Evolutionary conservation across 257 asterid genomes (phyloP).

Genomic region (Solanum neorickii): DNA sequence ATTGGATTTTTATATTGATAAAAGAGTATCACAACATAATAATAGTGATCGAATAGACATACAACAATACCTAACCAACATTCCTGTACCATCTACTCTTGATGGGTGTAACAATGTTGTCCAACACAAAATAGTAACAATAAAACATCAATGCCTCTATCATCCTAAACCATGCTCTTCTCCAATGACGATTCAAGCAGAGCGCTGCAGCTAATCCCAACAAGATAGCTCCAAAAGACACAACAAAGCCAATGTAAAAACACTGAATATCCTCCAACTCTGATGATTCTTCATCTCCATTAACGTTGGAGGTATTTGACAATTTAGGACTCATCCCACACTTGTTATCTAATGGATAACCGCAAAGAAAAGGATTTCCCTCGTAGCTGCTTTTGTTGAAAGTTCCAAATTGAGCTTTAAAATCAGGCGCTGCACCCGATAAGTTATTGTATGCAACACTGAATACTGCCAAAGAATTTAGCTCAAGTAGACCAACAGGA

Average conservation of each 20-base stretch:
- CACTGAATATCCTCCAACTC: too few relatives aligned
- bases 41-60: too few relatives aligned
- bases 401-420: not conserved
- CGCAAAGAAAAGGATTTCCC: conserved; percentile 1
- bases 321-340: not conserved
- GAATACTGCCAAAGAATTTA: too few relatives aligned
- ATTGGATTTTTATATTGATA: too few relatives aligned
- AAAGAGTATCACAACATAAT: too few relatives aligned
- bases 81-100: too few relatives aligned
- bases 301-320: not conserved
- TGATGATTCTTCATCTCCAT: not conserved
- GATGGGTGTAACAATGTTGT: not conserved
- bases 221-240: not conserved
- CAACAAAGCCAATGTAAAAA: not conserved
- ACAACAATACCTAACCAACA: too few relatives aligned
- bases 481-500: too few relatives aligned
- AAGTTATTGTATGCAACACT: not conserved
- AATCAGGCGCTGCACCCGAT: not conserved
- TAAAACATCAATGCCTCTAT: not conserved
- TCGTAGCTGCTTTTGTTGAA: not conserved
- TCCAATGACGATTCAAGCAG: not conserved
- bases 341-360: not conserved
- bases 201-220: not conserved
- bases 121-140: not conserved
- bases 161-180: not conserved